Evolutionary conservation across 441 rosid species (phyloP).

Genomic region (Omphalea diandra): DNA sequence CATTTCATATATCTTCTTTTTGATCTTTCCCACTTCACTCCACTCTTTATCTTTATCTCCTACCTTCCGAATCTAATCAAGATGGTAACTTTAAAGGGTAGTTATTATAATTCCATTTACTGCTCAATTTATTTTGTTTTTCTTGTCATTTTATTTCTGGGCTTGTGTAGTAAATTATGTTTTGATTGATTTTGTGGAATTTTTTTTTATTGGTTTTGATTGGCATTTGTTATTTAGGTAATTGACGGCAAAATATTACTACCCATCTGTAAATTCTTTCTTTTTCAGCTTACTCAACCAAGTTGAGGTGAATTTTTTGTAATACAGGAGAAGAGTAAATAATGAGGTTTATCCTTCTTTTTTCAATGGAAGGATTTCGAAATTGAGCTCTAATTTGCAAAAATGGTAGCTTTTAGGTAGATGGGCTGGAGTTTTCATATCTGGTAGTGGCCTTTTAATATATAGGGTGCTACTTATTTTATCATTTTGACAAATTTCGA

Average conservation of each 20-base stretch:
- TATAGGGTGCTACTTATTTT: background rate
- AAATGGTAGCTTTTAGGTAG: background rate
- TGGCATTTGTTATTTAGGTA: background rate
- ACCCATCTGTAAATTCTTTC: conserved; percentile 3
- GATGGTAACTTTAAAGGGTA: background rate
- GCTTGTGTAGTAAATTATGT: conserved; percentile 1
- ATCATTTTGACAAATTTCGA: background rate
- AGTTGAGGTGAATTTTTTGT: background rate
- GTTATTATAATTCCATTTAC: background rate
- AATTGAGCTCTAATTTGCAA: background rate
- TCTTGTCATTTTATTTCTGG: background rate
- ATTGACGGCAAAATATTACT: background rate
- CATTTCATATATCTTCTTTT: background rate
- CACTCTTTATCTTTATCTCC: background rate
- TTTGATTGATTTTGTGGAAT: background rate
- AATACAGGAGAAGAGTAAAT: background rate
- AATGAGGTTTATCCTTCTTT: background rate
- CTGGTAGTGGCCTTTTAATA: background rate
- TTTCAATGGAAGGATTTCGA: background rate
- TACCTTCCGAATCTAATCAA: background rate
- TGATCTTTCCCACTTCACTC: background rate
- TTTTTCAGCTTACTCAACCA: background rate
- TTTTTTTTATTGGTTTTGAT: too few relatives aligned
- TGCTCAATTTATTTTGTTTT: background rate
- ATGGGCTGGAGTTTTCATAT: background rate